Base-by-base conservation (phyloP, 2,329 filamentous ascomycete species). In the Nemania diffusa region DNA sequence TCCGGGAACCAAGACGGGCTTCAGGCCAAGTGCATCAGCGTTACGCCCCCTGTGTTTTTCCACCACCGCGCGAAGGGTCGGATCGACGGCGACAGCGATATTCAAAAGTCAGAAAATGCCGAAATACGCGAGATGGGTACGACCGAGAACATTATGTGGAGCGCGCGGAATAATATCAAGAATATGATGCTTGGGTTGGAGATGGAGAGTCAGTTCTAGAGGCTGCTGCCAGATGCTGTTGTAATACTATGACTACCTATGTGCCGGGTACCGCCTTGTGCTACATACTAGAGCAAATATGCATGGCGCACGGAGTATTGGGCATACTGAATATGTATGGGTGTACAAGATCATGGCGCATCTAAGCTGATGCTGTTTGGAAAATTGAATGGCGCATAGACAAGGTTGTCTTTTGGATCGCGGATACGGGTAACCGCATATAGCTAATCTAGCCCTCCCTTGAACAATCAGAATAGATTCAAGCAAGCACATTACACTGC, bases 121-220 rank as follows among this genome's bases (percentile, higher is more conserved):
- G 26, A 52, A 9, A 6, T 72, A 9, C 69, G 75, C 13, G 72
- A 79, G 59, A 79, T 76, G 52, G 77, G 75, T 0, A 68, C 59
- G n/a, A 79, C 76, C 2, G 77, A 78, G 63, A 78, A 78, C 37
- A 77, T 80, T 40, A 72, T 79, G 56, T 77, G 74, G 75, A 79
- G 78, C 26, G 74, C 77, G 48, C 75, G 77, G 57, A 70, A 77
- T 63, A 79, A 79, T 57, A 65, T 79, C 6, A 69, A 68, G 60
- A 76, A 79, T 44, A 69, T 79, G 71, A 72, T 79, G 29, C 62
- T 73, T 51, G 75, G 72, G 5, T 65, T 68, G 34, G 64, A 58
- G 20, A 76, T 78, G 74, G 73, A 78, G 52, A 76, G 66, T 50
- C 73, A 76, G 59, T 77, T 65, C 32, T 11, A 27, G n/a, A 2